Evolutionary conservation across 2,329 filamentous ascomycete genomes (phyloP).

Genomic region (Penicillium decumbens): DNA sequence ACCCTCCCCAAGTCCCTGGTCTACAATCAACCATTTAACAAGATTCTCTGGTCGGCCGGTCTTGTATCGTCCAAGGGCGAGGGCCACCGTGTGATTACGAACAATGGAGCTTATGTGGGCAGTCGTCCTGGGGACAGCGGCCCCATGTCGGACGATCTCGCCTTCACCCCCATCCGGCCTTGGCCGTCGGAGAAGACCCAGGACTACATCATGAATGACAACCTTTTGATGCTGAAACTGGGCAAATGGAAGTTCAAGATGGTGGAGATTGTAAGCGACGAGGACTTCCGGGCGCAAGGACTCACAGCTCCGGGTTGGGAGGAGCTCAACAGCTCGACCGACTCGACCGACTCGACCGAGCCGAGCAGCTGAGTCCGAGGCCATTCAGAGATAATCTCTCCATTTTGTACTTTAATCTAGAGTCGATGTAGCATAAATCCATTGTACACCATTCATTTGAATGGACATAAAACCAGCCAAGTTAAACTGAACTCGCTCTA

Average conservation of each 20-base stretch:
- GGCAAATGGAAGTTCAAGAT: slow-evolving; percentile 60
- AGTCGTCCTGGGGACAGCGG: slow-evolving; percentile 39
- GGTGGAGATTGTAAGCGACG: slow-evolving; percentile 53
- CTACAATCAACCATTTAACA: slow-evolving; percentile 45
- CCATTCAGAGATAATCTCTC: slow-evolving; percentile 5
- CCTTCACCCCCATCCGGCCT: slow-evolving; percentile 48
- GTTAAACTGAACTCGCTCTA: too few relatives aligned
- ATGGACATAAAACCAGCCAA: too few relatives aligned
- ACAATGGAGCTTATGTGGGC: slow-evolving; percentile 50
- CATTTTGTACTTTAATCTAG: slow-evolving; percentile 10
- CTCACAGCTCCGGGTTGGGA: slow-evolving; percentile 51
- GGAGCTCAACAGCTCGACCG: slow-evolving; percentile 20
- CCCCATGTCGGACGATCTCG: slow-evolving; percentile 43
- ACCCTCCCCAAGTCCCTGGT: slow-evolving; percentile 50
- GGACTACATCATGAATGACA: slow-evolving; percentile 49
- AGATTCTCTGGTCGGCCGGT: slow-evolving; percentile 50
- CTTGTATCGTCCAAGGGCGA: slow-evolving; percentile 50
- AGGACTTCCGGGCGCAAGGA: slow-evolving; percentile 47
- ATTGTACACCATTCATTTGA: slow-evolving; percentile 35
- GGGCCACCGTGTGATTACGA: slow-evolving; percentile 48
- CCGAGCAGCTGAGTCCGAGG: not conserved
- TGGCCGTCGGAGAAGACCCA: slow-evolving; percentile 43
- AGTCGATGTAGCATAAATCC: slow-evolving; percentile 7
- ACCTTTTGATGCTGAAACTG: slow-evolving; percentile 51
- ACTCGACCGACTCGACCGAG: slow-evolving; percentile 1